Percentiles rank a stretch among this genome's conserved stretches.
These are phyloP conservation scores for Mycena albidolilacea DNA, from an alignment of 768 basidiomycete genomes.

Conservation along the genomic window DNA sequence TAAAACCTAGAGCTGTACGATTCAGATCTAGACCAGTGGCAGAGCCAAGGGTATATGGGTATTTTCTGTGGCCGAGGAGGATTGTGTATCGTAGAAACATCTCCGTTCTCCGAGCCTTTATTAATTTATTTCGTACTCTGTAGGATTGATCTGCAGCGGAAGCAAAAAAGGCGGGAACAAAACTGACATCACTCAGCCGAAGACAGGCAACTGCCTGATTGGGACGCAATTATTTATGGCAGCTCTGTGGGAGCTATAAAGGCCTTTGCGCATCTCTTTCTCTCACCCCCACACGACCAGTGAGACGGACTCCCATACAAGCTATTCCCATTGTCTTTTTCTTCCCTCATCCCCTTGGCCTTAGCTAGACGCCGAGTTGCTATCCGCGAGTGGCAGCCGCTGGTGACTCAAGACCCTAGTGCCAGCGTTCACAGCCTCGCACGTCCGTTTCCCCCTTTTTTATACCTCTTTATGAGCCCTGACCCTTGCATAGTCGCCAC, in stretches of 20 bases:
- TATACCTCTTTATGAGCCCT: not conserved
- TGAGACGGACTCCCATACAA: not conserved
- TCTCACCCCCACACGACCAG: not conserved
- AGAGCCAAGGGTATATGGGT: too few species aligned
- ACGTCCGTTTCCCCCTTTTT: constrained; percentile 3
- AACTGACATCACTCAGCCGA: not conserved
- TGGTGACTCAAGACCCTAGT: not conserved
- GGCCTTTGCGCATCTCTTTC: not conserved
- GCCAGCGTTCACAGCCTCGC: constrained; percentile 30
- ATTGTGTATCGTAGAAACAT: not conserved
- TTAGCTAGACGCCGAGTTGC: constrained; percentile 19
- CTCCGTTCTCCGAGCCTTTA: not conserved
- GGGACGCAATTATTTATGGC: constrained; percentile 2
- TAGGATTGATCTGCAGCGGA: not conserved
- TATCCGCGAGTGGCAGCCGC: not conserved
- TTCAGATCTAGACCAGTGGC: not conserved
- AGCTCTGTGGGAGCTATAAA: not conserved
- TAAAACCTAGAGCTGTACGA: not conserved
- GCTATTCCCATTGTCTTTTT: not conserved
- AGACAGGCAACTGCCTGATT: constrained; percentile 7
- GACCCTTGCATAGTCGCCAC: constrained; percentile 12
- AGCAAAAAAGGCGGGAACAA: constrained; percentile 14
- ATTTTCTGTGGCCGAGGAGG: too few species aligned
- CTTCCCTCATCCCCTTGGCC: constrained; percentile 17
- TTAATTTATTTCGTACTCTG: too few species aligned